Evolutionary conservation across 495 filamentous ascomycete species (phyloP), one percentile per base, ranked within the genome.

Genomic region (Entonaema liquescens): DNA sequence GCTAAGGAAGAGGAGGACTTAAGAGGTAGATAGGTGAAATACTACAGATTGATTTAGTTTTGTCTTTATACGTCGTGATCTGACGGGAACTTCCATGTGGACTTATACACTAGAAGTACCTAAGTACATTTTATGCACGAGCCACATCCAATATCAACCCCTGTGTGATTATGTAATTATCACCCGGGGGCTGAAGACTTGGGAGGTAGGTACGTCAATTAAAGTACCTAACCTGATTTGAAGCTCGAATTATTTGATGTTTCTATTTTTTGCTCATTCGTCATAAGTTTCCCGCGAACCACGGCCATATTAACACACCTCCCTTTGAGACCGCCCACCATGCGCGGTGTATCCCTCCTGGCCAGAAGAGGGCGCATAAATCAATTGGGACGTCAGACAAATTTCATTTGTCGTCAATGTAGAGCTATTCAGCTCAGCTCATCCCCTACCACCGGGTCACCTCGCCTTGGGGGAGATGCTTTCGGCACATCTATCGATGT

Each of bases 391-490:
- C 33, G 31, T 29, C 62, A 42, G 29, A 72, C 64, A 52, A 57
- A 53, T 52, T 81, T 79, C 58, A 74, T 84, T 8, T 85, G 83
- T 72, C 70, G 74, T 36, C 83, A 84, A 78, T 85, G 83, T 77
- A 74, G 85, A 68, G 76, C 80, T 44, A 84, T 88, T 58, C 86
- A 87, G 54, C 83, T 88, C 77, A 85, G 82, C 74, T 79, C 85
- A 58, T 77, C 81, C 56, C 83, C 86, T 44, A 82, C 83, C 28
- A 84, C 81, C 44, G 80, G 83, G 52, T 80, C 84, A n/a, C 80
- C 84, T 67, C 75, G 74, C 13, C 76, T 78, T 29, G 71, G 75
- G 33, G 74, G 78, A 72, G 84, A 84, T 75, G 79, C 80, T 13
- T 84, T 86, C 52, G 83, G 79, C 59, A 74, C 77, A 5, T 77